phyloP scores from a whole-genome alignment of 2,329 filamentous ascomycete species.

The Exophiala sideris region DNA sequence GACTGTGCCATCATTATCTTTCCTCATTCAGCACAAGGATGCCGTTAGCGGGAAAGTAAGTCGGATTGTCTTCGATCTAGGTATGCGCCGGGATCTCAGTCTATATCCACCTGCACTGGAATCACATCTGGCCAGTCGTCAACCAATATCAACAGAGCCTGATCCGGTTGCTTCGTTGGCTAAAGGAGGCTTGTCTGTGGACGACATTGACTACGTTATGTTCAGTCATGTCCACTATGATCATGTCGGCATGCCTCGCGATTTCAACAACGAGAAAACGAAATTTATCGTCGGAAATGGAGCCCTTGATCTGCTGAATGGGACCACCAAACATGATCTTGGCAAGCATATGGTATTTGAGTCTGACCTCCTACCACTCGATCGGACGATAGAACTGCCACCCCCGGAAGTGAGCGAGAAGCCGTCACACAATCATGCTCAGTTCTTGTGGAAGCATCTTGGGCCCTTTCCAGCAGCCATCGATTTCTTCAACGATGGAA shows the following conservation, averaged over 20 bases:
- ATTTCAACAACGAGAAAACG: constrained; percentile 27
- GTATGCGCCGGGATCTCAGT: constrained; percentile 30
- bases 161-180: constrained; percentile 34
- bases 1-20: constrained; percentile 33
- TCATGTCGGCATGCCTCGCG: constrained; percentile 37
- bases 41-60: constrained; percentile 17
- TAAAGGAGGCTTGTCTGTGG: constrained; percentile 34
- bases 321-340: constrained; percentile 20
- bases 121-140: constrained; percentile 28
- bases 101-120: constrained; percentile 28
- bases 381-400: constrained; percentile 29
- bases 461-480: constrained; percentile 26
- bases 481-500: constrained; percentile 33
- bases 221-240: constrained; percentile 39
- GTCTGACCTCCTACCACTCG: constrained; percentile 25
- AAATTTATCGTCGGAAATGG: constrained; percentile 40
- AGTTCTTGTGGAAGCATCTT: constrained; percentile 23
- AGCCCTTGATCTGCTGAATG: constrained; percentile 23
- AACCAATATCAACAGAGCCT: constrained; percentile 28
- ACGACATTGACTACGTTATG: constrained; percentile 42
- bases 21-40: constrained; percentile 31
- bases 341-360: constrained; percentile 32
- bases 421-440: background rate
- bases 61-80: constrained; percentile 32
- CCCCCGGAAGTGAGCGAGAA: constrained; percentile 11